Evolutionary conservation across 2,329 filamentous ascomycete genomes (phyloP).

Genomic region (Paraphoma chrysanthemicola): DNA sequence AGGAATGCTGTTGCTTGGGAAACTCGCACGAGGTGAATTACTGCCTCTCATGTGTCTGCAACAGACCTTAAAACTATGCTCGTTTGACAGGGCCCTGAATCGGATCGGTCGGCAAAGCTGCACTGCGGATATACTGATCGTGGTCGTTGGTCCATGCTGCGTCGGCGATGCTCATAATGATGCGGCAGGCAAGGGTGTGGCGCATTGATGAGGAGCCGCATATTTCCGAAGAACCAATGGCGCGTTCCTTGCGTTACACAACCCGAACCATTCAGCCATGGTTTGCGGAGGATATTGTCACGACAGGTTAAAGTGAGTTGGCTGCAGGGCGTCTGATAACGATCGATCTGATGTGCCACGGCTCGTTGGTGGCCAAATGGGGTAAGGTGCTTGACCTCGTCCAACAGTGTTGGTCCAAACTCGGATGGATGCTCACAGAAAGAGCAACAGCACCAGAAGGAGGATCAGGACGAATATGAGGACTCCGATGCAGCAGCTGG

Average conservation of each 20-base stretch:
- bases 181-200: neutral
- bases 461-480: slow-evolving; percentile 89
- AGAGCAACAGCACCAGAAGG: slow-evolving; percentile 77
- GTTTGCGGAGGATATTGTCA: too few relatives aligned
- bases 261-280: neutral
- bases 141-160: neutral
- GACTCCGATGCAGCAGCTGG: slow-evolving; percentile 88
- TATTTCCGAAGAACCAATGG: neutral
- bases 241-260: neutral
- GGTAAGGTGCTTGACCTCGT: too few relatives aligned
- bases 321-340: neutral
- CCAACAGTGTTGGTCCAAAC: too few relatives aligned
- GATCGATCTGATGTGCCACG: too few relatives aligned
- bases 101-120: too few relatives aligned
- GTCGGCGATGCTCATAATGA: neutral
- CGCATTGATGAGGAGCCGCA: neutral
- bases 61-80: too few relatives aligned
- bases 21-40: slow-evolving; percentile 10
- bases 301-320: neutral
- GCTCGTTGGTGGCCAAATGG: too few relatives aligned
- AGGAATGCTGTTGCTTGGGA: slow-evolving; percentile 25
- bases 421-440: slow-evolving; percentile 56
- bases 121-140: neutral
- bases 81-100: too few relatives aligned
- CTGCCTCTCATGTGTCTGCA: too few relatives aligned